A percentile compares a stretch with the other conserved stretches of the same genome.
Evolutionary conservation across 192 early-diverging fungal genomes (phyloP).

Genomic region (Rhizophagus sp.): DNA sequence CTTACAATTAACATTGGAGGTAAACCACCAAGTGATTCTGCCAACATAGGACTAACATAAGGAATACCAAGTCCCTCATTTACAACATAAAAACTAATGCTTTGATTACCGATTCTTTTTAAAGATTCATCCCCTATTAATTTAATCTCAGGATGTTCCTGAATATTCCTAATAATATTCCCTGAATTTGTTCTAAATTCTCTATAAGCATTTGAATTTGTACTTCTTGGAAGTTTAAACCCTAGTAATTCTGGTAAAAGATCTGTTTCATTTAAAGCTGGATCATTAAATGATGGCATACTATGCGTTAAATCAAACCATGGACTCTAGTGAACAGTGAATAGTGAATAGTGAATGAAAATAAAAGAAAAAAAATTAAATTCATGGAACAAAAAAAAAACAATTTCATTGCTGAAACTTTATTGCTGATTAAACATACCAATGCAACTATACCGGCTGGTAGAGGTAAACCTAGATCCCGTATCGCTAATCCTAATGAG

Average conservation of each 20-base stretch:
- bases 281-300: conserved; percentile 42
- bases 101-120: conserved; percentile 9
- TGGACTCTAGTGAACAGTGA: neutral
- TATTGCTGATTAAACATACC: neutral
- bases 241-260: conserved; percentile 31
- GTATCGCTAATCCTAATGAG: conserved; percentile 54
- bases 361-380: too few relatives aligned
- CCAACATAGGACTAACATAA: conserved; percentile 49
- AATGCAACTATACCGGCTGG: conserved; percentile 56
- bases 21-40: conserved; percentile 40
- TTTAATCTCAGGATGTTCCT: neutral
- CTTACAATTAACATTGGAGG: conserved; percentile 50
- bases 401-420: neutral
- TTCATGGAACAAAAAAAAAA: neutral
- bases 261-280: conserved; percentile 34
- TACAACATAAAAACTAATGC: conserved; percentile 47
- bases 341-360: neutral
- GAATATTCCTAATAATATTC: conserved; percentile 19
- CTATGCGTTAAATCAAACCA: conserved; percentile 52
- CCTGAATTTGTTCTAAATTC: conserved; percentile 33
- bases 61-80: conserved; percentile 46
- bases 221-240: conserved; percentile 19
- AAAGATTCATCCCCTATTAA: neutral
- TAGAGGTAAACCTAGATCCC: conserved; percentile 55
- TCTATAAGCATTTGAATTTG: conserved; percentile 32